Evolutionary conservation across 106 monocot species (phyloP).

Genomic region (Allium fistulosum): DNA sequence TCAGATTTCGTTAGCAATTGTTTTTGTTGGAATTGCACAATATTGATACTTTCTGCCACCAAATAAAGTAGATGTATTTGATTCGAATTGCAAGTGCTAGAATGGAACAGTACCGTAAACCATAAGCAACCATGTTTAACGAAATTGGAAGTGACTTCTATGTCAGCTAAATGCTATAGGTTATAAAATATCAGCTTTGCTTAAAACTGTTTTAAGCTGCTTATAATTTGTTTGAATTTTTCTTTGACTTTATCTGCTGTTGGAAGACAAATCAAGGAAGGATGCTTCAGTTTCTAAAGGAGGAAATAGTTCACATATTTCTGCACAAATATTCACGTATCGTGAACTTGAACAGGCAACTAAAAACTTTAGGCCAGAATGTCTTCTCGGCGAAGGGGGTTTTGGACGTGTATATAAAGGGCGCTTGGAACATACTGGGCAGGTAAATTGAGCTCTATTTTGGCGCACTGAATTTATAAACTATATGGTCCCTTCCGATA

Average conservation of each 20-base stretch:
- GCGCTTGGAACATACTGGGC: constrained; percentile 17
- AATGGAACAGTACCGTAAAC: not conserved
- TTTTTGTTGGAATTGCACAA: not conserved
- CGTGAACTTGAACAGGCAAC: constrained; percentile 28
- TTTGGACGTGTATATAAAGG: constrained; percentile 17
- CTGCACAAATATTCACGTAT: constrained; percentile 22
- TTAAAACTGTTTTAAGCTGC: too few relatives aligned
- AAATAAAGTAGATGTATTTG: not conserved
- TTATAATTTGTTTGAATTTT: not conserved
- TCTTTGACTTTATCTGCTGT: not conserved
- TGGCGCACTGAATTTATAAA: not conserved
- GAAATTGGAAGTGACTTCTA: too few relatives aligned
- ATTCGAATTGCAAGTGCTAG: not conserved
- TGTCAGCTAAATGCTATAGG: too few relatives aligned
- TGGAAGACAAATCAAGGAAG: constrained; percentile 25
- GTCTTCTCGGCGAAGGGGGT: constrained; percentile 14
- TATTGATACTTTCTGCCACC: too few relatives aligned
- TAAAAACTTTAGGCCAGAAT: constrained; percentile 28
- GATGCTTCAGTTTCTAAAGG: constrained; percentile 11
- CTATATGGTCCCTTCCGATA: too few relatives aligned
- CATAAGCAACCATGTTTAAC: too few relatives aligned
- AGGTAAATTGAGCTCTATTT: constrained; percentile 10
- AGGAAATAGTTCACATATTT: constrained; percentile 16
- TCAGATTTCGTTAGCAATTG: not conserved
- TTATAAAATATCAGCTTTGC: too few relatives aligned